A percentile compares a stretch with the other conserved stretches of the same genome.
Evolutionary conservation across 2,329 filamentous ascomycete genomes (phyloP).

Genomic region (Alternaria sp.): DNA sequence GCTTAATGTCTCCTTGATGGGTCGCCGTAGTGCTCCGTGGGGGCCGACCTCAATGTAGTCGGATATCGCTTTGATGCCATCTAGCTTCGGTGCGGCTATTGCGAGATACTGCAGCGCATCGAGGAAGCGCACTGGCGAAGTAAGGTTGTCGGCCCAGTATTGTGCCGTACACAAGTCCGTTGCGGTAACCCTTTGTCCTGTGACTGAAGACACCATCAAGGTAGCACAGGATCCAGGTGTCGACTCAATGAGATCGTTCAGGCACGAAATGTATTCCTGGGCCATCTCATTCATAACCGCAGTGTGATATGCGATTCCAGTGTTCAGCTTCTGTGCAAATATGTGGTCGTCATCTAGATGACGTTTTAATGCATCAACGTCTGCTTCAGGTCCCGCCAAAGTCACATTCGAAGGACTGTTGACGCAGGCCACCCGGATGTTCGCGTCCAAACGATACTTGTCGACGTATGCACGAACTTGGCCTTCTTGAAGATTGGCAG

Average conservation of each 20-base stretch:
- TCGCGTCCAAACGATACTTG: background rate
- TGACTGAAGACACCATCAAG: too few relatives aligned
- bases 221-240: too few relatives aligned
- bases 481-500: too few relatives aligned
- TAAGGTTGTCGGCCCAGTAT: constrained; percentile 50
- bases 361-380: background rate
- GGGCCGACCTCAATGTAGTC: constrained; percentile 42
- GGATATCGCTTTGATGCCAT: background rate
- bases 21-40: constrained; percentile 42
- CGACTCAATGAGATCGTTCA: too few relatives aligned
- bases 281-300: background rate
- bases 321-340: background rate
- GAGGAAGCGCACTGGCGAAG: constrained; percentile 47
- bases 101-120: constrained; percentile 4
- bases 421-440: constrained; percentile 11
- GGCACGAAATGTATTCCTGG: background rate
- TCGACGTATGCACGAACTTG: too few relatives aligned
- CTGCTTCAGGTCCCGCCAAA: constrained; percentile 49
- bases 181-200: too few relatives aligned
- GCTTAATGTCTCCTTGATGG: constrained; percentile 13
- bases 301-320: constrained; percentile 1
- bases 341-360: background rate
- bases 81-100: background rate
- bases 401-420: constrained; percentile 41
- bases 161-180: too few relatives aligned